phyloP scores from a whole-genome alignment of 2,329 filamentous ascomycete genomes.

The Alternaria brassicicola region DNA sequence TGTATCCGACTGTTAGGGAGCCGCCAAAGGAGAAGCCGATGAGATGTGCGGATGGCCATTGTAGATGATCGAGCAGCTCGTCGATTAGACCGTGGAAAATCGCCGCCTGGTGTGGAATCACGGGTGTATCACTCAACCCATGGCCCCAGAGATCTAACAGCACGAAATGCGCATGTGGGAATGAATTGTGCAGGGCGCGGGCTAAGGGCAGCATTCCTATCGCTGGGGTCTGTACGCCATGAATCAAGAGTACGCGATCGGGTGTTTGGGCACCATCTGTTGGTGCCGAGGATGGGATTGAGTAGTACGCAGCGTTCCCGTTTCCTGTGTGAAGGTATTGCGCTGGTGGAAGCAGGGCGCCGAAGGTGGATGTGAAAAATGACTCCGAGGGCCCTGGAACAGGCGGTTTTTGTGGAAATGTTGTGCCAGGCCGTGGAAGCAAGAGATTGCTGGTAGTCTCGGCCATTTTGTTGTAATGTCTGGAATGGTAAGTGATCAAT shows the following conservation, averaged over 20 bases:
- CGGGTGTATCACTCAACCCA: conserved; percentile 58
- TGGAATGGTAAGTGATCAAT: neutral
- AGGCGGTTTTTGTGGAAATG: conserved; percentile 11
- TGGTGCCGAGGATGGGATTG: conserved; percentile 47
- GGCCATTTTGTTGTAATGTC: neutral
- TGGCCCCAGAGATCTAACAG: conserved; percentile 62
- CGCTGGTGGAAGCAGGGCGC: conserved; percentile 49
- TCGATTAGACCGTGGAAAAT: conserved; percentile 55
- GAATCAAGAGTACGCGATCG: conserved; percentile 53
- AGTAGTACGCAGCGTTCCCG: conserved; percentile 53
- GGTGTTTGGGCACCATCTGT: conserved; percentile 23
- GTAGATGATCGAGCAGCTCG: conserved; percentile 48
- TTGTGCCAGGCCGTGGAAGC: conserved; percentile 35
- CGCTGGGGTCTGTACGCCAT: conserved; percentile 60
- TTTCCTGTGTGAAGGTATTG: conserved; percentile 40
- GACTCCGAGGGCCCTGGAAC: conserved; percentile 49
- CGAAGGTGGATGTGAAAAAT: conserved; percentile 49
- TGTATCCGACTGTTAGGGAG: conserved; percentile 49
- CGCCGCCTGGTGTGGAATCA: conserved; percentile 48
- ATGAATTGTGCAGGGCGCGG: conserved; percentile 41
- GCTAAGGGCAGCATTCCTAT: conserved; percentile 56
- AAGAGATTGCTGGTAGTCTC: conserved; percentile 9
- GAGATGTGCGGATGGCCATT: conserved; percentile 54
- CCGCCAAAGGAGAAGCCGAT: conserved; percentile 61
- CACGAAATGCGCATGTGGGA: conserved; percentile 50